A percentile compares a stretch with the other conserved stretches of the same genome.
These are phyloP conservation scores for Apiospora pterosperma DNA, from an alignment of 2,329 filamentous ascomycete species.

Conservation along the genomic window DNA sequence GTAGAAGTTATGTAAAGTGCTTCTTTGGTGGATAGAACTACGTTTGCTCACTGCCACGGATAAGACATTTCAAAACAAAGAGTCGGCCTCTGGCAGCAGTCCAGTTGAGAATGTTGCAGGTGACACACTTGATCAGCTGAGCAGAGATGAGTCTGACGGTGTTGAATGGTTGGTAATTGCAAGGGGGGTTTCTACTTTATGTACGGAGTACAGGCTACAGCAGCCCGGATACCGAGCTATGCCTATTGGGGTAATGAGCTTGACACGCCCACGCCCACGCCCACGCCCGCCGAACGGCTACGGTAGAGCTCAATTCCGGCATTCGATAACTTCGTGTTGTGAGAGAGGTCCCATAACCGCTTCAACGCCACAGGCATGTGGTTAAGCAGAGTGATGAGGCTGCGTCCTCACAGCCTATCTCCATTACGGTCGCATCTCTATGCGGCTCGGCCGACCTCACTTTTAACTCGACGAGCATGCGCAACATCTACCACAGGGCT, in stretches of 20 bases:
- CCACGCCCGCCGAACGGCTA: too few relatives aligned
- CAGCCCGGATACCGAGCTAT: conserved; percentile 2
- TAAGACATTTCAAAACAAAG: neutral
- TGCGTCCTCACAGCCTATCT: neutral
- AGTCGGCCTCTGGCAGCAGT: neutral
- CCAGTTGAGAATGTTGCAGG: neutral
- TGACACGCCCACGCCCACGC: conserved; percentile 6
- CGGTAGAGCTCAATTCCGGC: too few relatives aligned
- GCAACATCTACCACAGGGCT: conserved; percentile 20
- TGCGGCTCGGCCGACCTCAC: neutral
- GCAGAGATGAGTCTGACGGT: neutral
- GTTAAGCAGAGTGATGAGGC: neutral
- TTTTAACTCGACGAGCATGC: conserved; percentile 21
- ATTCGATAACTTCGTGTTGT: neutral
- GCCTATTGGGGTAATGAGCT: conserved; percentile 8
- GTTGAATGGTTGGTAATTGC: neutral
- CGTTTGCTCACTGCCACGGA: neutral
- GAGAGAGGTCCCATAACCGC: neutral
- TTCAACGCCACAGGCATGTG: conserved; percentile 5
- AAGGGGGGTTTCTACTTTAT: neutral
- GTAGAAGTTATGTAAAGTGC: neutral
- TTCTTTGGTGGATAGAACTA: neutral
- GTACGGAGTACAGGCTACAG: too few relatives aligned
- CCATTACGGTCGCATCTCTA: neutral
- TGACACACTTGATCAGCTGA: neutral